Percentiles rank a stretch among this genome's conserved stretches.
Evolutionary conservation across 2,329 filamentous ascomycete genomes (phyloP).

Genomic region (Diaporthe humulicola): DNA sequence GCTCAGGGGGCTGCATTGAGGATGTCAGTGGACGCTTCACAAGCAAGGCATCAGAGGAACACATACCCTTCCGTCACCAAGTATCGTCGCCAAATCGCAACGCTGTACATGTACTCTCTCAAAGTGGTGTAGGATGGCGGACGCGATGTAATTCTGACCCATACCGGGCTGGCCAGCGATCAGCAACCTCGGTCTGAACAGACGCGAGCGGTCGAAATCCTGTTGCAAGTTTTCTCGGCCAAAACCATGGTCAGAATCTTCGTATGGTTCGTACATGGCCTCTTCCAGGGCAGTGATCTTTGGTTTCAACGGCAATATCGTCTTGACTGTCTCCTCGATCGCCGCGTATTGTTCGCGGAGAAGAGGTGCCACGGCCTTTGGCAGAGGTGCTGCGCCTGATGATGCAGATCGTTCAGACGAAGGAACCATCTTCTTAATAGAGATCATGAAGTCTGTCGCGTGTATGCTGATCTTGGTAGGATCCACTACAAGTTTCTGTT

Average conservation of each 20-base stretch:
- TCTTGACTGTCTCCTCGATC: conserved; percentile 79
- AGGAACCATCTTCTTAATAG: conserved; percentile 94
- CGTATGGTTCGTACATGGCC: conserved; percentile 89
- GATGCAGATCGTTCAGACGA: conserved; percentile 93
- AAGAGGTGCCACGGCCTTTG: conserved; percentile 84
- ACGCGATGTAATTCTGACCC: conserved; percentile 92
- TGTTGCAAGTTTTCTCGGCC: conserved; percentile 80
- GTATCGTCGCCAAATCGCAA: conserved; percentile 89
- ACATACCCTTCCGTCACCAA: conserved; percentile 83
- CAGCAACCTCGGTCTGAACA: conserved; percentile 90
- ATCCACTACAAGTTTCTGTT: conserved; percentile 90
- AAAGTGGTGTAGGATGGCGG: conserved; percentile 88
- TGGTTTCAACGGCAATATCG: conserved; percentile 86
- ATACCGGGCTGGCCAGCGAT: conserved; percentile 88
- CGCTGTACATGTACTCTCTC: conserved; percentile 95
- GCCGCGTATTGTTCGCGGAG: conserved; percentile 78
- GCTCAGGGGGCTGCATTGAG: conserved; percentile 75
- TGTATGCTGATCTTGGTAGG: conserved; percentile 86
- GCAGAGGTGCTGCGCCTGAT: conserved; percentile 85
- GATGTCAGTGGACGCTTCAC: conserved; percentile 45
- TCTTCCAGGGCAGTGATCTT: conserved; percentile 92
- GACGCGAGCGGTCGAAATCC: conserved; percentile 87
- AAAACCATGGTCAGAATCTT: conserved; percentile 87
- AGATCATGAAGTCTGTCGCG: conserved; percentile 97
- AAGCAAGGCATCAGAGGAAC: neutral